These are phyloP conservation scores for Penicillium expansum DNA, from an alignment of 2,329 filamentous ascomycete species.

Conservation along the genomic window DNA sequence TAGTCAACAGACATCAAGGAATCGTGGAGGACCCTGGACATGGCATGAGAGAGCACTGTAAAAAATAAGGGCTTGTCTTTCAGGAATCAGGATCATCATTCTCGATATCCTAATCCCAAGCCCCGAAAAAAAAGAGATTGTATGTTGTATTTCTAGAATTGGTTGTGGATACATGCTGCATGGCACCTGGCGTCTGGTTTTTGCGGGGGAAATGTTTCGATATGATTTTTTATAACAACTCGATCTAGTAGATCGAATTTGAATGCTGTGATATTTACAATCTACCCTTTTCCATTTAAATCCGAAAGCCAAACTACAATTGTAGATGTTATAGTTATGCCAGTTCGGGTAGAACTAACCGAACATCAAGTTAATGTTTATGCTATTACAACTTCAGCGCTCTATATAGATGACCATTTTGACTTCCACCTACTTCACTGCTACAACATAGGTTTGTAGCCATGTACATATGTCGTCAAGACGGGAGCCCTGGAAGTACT, in stretches of 20 bases:
- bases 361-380: background rate
- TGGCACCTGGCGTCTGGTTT: slow-evolving; percentile 39
- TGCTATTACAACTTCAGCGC: background rate
- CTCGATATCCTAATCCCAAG: slow-evolving; percentile 2
- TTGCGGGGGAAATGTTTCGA: slow-evolving; percentile 18
- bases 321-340: background rate
- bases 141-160: slow-evolving; percentile 24
- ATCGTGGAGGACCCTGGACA: slow-evolving; percentile 43
- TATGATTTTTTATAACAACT: slow-evolving; percentile 10
- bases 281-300: background rate
- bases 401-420: background rate
- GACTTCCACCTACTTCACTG: background rate
- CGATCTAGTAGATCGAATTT: slow-evolving; percentile 2
- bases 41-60: slow-evolving; percentile 24
- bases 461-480: background rate
- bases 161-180: slow-evolving; percentile 34
- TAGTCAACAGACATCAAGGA: slow-evolving; percentile 43
- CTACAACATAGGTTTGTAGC: background rate
- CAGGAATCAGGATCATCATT: background rate
- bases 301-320: background rate
- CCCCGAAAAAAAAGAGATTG: slow-evolving; percentile 22
- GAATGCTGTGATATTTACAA: slow-evolving; percentile 1
- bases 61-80: slow-evolving; percentile 7
- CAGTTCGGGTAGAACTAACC: background rate
- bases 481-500: background rate